Conservation (phyloP, 345 rosid species). For the Litchi chinensis region DNA sequence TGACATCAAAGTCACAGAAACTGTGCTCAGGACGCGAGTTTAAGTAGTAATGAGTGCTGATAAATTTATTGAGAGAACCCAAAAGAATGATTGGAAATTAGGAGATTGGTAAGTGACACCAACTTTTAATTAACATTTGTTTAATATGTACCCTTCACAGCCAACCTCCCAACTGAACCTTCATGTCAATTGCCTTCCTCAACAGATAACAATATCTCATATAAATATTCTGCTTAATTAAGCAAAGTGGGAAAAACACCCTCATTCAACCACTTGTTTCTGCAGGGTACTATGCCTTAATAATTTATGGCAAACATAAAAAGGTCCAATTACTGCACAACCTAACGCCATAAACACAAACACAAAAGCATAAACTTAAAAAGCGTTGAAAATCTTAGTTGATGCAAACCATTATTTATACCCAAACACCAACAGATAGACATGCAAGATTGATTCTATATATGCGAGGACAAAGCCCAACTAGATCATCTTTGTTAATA, state of each 20-base stretch:
- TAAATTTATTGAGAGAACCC: slow-evolving; percentile 53
- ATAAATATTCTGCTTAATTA: slow-evolving; percentile 18
- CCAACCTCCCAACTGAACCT: slow-evolving; percentile 62
- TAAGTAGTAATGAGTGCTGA: slow-evolving; percentile 54
- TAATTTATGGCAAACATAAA: neutral
- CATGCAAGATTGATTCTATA: neutral
- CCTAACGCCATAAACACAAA: neutral
- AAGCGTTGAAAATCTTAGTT: neutral
- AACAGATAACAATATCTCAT: slow-evolving; percentile 30
- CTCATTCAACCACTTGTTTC: neutral
- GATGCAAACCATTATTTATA: neutral
- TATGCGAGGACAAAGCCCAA: neutral
- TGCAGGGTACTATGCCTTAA: neutral
- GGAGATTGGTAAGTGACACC: slow-evolving; percentile 84
- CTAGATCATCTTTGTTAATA: neutral
- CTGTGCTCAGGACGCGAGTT: slow-evolving; percentile 28
- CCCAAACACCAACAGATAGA: neutral
- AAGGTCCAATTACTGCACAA: neutral
- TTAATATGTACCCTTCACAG: slow-evolving; percentile 33
- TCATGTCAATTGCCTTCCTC: slow-evolving; percentile 64
- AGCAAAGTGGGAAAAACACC: neutral
- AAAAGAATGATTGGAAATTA: slow-evolving; percentile 75
- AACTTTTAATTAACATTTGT: slow-evolving; percentile 40
- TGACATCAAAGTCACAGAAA: slow-evolving; percentile 19
- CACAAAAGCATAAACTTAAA: neutral